Evolutionary conservation across 371 early-diverging fungal species (phyloP).

Genomic region (Mucor velutinosus): DNA sequence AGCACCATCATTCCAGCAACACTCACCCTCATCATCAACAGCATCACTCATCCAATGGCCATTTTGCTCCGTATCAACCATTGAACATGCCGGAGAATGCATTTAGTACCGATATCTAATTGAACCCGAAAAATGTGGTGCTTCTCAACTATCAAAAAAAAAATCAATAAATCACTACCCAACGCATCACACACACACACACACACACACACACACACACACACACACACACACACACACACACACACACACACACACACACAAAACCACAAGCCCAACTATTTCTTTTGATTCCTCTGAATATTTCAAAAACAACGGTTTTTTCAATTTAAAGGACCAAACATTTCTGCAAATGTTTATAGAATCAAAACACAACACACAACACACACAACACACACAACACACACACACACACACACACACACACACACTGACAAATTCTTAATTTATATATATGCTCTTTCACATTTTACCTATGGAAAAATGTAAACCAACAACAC

Average conservation of each 20-base stretch:
- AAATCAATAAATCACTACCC: neutral
- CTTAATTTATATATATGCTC: neutral
- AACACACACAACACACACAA: too few species aligned
- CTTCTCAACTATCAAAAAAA: neutral
- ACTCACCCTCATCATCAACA: neutral
- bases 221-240: too few species aligned
- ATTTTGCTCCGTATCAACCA: neutral
- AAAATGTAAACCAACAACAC: neutral
- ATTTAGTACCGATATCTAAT: constrained; percentile 23
- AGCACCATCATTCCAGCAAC: constrained; percentile 5
- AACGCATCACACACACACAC: too few species aligned
- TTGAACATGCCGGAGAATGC: constrained; percentile 14
- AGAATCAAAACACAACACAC: neutral
- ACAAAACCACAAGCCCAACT: neutral
- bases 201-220: too few species aligned
- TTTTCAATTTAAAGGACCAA: neutral
- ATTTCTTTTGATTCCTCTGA: neutral
- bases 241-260: neutral
- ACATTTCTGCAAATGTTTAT: neutral
- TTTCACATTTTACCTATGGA: neutral
- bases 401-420: too few species aligned
- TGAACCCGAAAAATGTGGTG: neutral
- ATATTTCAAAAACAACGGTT: neutral
- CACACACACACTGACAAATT: neutral
- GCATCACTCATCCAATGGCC: neutral